Conservation (phyloP, 2,329 filamentous ascomycete species). For the Aspergillus clavatus region DNA sequence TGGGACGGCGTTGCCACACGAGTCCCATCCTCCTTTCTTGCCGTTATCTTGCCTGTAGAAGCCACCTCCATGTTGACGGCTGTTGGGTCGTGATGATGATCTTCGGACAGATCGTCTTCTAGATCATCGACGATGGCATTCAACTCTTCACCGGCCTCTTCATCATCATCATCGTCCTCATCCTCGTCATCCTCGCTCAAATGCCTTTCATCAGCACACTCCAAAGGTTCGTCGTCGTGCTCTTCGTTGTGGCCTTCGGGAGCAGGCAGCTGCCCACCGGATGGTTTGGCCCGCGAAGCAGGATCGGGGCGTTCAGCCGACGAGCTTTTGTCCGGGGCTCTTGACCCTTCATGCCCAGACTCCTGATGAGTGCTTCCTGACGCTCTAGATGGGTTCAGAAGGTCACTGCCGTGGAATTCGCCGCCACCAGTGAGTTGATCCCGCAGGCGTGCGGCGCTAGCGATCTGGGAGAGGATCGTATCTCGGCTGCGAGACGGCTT, state of each 20-base stretch:
- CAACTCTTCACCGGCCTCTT: conserved; percentile 55
- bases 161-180: conserved; percentile 45
- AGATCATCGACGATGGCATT: conserved; percentile 88
- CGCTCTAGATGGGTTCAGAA: conserved; percentile 15
- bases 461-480: conserved; percentile 66
- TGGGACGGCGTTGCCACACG: conserved; percentile 77
- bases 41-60: conserved; percentile 79
- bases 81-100: conserved; percentile 71
- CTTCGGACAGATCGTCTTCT: conserved; percentile 74
- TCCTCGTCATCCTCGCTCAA: conserved; percentile 64
- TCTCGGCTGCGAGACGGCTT: conserved; percentile 55
- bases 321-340: conserved; percentile 38
- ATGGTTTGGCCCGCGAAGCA: conserved; percentile 53
- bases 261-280: conserved; percentile 55
- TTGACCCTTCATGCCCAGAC: conserved; percentile 11
- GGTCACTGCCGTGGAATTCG: conserved; percentile 32
- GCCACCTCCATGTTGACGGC: conserved; percentile 90
- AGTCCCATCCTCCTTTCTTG: conserved; percentile 86
- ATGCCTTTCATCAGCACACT: conserved; percentile 89
- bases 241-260: conserved; percentile 51
- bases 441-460: conserved; percentile 63
- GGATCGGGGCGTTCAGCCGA: conserved; percentile 35
- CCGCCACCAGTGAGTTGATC: conserved; percentile 38
- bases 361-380: conserved; percentile 18
- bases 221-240: conserved; percentile 64